A percentile compares a stretch with the other conserved stretches of the same genome.
Conservation (phyloP, 768 basidiomycete genomes). For the Tricholoma flavovirens region DNA sequence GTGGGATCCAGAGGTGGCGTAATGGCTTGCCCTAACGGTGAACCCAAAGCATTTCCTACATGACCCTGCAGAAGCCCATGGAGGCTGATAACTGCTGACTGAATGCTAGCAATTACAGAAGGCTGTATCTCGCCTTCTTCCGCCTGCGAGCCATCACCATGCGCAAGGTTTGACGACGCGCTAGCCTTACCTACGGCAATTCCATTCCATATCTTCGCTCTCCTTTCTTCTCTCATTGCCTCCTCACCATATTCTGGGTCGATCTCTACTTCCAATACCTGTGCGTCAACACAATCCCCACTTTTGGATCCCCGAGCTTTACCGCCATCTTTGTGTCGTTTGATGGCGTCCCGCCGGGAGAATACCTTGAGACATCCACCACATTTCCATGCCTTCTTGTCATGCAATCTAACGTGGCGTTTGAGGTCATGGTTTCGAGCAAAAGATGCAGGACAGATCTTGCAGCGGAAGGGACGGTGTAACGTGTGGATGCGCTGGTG, state of each 20-base stretch:
- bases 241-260: constrained; percentile 38
- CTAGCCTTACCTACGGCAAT: constrained; percentile 38
- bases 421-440: constrained; percentile 76
- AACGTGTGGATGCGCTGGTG: constrained; percentile 64
- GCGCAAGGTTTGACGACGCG: constrained; percentile 15
- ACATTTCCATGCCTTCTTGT: constrained; percentile 69
- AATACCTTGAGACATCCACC: constrained; percentile 70
- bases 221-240: constrained; percentile 51
- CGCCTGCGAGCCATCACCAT: constrained; percentile 25
- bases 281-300: constrained; percentile 49
- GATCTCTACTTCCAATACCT: constrained; percentile 55
- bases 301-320: constrained; percentile 45
- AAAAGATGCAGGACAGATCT: constrained; percentile 66
- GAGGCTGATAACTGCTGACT: constrained; percentile 47
- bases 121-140: constrained; percentile 63
- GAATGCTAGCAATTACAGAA: constrained; percentile 42
- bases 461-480: constrained; percentile 63
- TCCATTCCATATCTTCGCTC: constrained; percentile 60
- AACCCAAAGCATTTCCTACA: constrained; percentile 52
- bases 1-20: constrained; percentile 36
- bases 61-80: constrained; percentile 52
- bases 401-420: constrained; percentile 69
- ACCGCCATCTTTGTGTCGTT: constrained; percentile 64
- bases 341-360: constrained; percentile 73
- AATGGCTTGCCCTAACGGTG: constrained; percentile 25